Evolutionary conservation across 305 asterid genomes (phyloP).

Genomic region (Solanum hybrid): DNA sequence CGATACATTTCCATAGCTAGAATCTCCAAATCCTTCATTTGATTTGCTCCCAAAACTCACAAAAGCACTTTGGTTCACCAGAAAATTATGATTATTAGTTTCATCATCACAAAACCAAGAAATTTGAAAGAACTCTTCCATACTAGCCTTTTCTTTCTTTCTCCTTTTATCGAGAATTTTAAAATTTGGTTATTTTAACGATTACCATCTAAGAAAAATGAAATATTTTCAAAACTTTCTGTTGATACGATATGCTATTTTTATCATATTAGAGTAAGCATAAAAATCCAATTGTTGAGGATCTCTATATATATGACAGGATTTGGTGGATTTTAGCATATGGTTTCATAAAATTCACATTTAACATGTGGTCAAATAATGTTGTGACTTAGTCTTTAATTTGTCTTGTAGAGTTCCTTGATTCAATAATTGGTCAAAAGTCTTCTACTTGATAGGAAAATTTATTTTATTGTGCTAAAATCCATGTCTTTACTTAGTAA

Average conservation of each 20-base stretch:
- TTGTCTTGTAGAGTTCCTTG: not conserved
- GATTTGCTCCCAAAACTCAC: slow-evolving; percentile 11
- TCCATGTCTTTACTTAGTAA: not conserved
- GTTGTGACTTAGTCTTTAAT: not conserved
- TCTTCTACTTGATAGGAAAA: not conserved
- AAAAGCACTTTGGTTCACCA: slow-evolving; percentile 28
- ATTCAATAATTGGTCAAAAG: not conserved
- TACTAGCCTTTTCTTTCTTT: not conserved
- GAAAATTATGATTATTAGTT: not conserved
- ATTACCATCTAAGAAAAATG: not conserved
- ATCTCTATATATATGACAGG: not conserved
- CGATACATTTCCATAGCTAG: not conserved
- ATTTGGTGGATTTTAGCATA: not conserved
- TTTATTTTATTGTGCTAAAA: not conserved
- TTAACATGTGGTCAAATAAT: slow-evolving; percentile 23
- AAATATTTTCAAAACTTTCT: not conserved
- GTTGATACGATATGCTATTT: not conserved
- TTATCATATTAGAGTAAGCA: not conserved
- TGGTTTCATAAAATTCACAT: not conserved
- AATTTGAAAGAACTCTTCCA: slow-evolving; percentile 29
- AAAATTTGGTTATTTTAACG: not conserved
- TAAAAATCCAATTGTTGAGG: not conserved
- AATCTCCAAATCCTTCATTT: slow-evolving; percentile 4
- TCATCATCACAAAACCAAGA: slow-evolving; percentile 10
- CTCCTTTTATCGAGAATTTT: not conserved